Base-by-base conservation (phyloP, 2,329 filamentous ascomycete species). In the Karstenula rhodostoma region DNA sequence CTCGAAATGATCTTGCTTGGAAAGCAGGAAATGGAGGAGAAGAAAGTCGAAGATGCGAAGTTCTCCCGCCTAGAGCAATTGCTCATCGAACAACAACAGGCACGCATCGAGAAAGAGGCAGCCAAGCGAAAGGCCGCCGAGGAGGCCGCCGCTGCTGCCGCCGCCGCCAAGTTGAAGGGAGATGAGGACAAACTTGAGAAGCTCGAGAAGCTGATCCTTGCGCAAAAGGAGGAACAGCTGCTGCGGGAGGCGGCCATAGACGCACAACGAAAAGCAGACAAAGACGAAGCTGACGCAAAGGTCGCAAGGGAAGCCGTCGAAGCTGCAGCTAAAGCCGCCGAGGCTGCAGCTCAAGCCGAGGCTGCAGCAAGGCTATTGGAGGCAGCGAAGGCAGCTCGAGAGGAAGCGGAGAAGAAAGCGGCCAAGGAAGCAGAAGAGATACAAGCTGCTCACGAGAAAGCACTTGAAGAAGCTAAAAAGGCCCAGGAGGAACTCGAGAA, bases 221-320 rank as follows among this genome's bases (percentile, higher is more conserved):
- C 76, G 57, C 74, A 77, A 35, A 75, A 79, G 42, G 67, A 69
- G 29, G 61, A 63, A 33, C 61, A 63, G 19, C 12, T 63, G 27
- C 56, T 56, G 27, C 61, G 61, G 17, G 67, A 71, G 59, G 71
- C 69, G 22, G 77, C 73, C 1, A 57, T 66, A 10, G 76, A 74
- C 0, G 73, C 74, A 13, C 60, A 68, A 59, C 64, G 70, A 57
- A 67, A 72, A 66, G 71, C 75, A 7, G 79, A 78, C 49, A 84
- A 85, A 69, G 85, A 81, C 57, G 80, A 81, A 17, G 78, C 80
- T 40, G 81, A 83, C 46, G 75, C 78, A 13, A 78, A 82, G 52
- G 82, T 82, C n/a, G 80, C 80, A 42, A 84, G 85, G 71, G 84
- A 82, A 61, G 80, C 82, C 23, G 80, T 81, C 42, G 81, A 83